Percentiles rank a stretch among this genome's conserved stretches.
These are phyloP conservation scores for Pythium dissimile DNA, from an alignment of 352 stramenopile genomes.

Conservation along the genomic window DNA sequence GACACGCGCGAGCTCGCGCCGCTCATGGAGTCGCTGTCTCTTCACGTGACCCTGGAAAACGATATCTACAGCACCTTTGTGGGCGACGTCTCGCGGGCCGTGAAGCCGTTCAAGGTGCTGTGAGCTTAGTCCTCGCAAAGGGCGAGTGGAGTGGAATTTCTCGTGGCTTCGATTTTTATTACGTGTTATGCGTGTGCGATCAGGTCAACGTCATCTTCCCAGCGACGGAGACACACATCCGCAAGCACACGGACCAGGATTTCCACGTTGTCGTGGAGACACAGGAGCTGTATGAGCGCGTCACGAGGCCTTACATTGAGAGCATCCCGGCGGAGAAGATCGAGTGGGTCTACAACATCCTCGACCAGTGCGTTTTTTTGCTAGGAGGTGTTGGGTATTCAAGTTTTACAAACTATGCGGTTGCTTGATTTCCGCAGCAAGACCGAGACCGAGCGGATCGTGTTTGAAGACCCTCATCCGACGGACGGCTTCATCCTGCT, in stretches of 20 bases:
- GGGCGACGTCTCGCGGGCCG: slow-evolving; percentile 55
- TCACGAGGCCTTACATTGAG: slow-evolving; percentile 76
- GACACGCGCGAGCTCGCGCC: slow-evolving; percentile 35
- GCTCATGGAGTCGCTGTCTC: slow-evolving; percentile 51
- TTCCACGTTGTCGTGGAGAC: slow-evolving; percentile 87
- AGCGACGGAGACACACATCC: slow-evolving; percentile 72
- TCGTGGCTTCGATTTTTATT: no score
- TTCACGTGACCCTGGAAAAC: slow-evolving; percentile 71
- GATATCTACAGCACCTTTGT: slow-evolving; percentile 83
- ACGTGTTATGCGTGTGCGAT: neutral
- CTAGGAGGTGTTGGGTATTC: no score
- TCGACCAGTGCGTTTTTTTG: slow-evolving; percentile 76
- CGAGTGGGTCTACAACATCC: slow-evolving; percentile 88
- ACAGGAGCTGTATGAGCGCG: slow-evolving; percentile 62
- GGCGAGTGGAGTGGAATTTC: neutral
- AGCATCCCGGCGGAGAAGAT: slow-evolving; percentile 72
- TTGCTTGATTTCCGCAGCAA: slow-evolving; percentile 35
- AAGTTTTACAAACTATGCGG: neutral
- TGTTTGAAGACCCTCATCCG: slow-evolving; percentile 68
- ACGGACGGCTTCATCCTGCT: slow-evolving; percentile 72
- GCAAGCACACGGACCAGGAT: slow-evolving; percentile 79
- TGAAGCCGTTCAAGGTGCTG: slow-evolving; percentile 82
- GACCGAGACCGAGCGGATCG: slow-evolving; percentile 75
- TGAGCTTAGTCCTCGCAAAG: no score
- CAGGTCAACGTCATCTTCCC: slow-evolving; percentile 83